These are phyloP conservation scores for Botrytis porri DNA, from an alignment of 2,329 filamentous ascomycete genomes.

Conservation along the genomic window DNA sequence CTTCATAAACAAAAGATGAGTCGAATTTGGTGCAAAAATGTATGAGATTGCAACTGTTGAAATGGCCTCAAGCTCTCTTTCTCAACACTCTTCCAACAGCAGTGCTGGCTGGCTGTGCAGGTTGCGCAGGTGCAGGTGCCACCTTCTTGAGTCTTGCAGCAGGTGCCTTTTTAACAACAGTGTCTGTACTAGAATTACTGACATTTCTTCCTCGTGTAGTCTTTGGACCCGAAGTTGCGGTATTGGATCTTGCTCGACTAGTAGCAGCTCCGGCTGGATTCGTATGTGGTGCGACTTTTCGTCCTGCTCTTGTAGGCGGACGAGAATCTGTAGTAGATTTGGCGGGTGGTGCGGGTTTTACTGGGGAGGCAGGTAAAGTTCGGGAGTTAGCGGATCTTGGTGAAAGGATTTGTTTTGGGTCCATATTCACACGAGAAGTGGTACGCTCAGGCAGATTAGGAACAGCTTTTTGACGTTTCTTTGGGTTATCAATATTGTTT, in stretches of 20 bases:
- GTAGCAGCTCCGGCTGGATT: conserved; percentile 23
- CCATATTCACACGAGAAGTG: conserved; percentile 44
- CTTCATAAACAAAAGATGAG: not conserved
- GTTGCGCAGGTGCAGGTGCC: conserved; percentile 46
- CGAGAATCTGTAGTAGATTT: conserved; percentile 55
- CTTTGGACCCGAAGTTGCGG: conserved; percentile 42
- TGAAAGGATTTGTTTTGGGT: conserved; percentile 66
- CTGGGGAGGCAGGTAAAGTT: conserved; percentile 32
- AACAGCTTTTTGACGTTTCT: conserved; percentile 55
- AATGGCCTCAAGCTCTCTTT: conserved; percentile 28
- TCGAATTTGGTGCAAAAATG: not conserved
- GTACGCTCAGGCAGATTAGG: conserved; percentile 38
- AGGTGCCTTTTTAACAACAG: conserved; percentile 48
- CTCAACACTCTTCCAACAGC: conserved; percentile 35
- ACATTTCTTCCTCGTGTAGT: conserved; percentile 56
- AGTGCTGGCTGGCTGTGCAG: conserved; percentile 43
- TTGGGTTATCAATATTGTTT: conserved; percentile 66
- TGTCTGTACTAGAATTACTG: conserved; percentile 48
- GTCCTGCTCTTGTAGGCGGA: conserved; percentile 51
- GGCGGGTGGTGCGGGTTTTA: conserved; percentile 45
- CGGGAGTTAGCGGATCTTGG: conserved; percentile 80
- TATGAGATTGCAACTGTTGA: not conserved
- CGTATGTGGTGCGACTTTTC: conserved; percentile 34
- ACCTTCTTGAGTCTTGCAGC: conserved; percentile 45
- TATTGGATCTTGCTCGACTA: conserved; percentile 32